A percentile compares a stretch with the other conserved stretches of the same genome.
Conservation (phyloP, 139 green algal genomes). For the Pleodorina starrii region DNA sequence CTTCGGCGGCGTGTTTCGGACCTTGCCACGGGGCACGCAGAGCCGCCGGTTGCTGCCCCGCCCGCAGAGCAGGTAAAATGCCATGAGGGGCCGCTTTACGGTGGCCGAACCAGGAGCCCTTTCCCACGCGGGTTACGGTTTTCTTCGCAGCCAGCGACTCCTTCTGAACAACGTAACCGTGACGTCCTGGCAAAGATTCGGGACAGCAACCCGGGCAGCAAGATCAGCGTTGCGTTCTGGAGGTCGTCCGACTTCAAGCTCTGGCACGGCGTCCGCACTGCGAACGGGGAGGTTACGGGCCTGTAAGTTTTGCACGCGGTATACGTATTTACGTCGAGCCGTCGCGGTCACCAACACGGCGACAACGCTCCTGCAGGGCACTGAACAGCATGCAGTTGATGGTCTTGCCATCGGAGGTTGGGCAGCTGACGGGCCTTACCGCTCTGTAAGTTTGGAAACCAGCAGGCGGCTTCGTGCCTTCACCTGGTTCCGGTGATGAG, state of each 20-base stretch:
- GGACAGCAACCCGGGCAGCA: constrained; percentile 27
- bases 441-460: neutral
- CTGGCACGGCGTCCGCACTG: constrained; percentile 17
- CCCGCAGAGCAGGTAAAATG: constrained; percentile 28
- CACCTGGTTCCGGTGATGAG: no score
- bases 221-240: constrained; percentile 23
- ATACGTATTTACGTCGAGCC: neutral
- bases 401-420: constrained; percentile 19
- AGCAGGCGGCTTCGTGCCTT: neutral
- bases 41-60: constrained; percentile 4
- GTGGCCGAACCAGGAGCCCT: neutral
- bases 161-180: neutral
- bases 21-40: constrained; percentile 36
- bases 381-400: constrained; percentile 32
- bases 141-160: neutral
- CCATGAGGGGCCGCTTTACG: neutral
- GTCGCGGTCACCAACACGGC: neutral
- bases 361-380: constrained; percentile 6
- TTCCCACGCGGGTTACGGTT: neutral
- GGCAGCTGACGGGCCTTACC: constrained; percentile 34
- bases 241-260: constrained; percentile 22
- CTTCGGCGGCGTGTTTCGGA: constrained; percentile 40
- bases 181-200: neutral
- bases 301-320: constrained; percentile 35
- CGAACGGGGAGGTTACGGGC: constrained; percentile 18